These are phyloP conservation scores for Chrysanthemum seticuspe DNA, from an alignment of 129 eudicot genomes.

Conservation along the genomic window DNA sequence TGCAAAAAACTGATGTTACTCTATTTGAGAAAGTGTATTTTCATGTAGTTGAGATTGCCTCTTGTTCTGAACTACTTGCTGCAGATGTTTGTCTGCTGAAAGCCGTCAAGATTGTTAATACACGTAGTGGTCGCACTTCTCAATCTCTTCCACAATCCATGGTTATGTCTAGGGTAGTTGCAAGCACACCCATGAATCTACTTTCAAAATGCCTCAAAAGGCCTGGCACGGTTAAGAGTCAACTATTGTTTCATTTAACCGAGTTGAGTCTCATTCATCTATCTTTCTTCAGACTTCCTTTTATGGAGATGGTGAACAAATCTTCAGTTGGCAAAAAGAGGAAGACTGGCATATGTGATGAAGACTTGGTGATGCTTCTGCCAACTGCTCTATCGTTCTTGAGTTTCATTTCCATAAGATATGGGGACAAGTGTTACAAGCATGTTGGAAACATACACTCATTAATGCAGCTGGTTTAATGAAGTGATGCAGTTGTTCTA, in stretches of 20 bases:
- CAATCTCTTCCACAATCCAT: conserved; percentile 37
- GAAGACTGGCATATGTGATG: conserved; percentile 25
- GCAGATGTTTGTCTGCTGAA: conserved; percentile 73
- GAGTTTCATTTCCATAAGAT: conserved; percentile 33
- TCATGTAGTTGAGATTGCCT: conserved; percentile 44
- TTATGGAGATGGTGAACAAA: conserved; percentile 45
- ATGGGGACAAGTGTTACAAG: conserved; percentile 35
- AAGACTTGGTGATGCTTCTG: conserved; percentile 65
- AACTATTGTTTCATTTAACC: conserved; percentile 44
- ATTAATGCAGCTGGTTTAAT: too few species aligned
- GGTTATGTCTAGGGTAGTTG: conserved; percentile 53
- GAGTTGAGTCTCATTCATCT: conserved; percentile 64
- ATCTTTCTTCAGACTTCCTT: conserved; percentile 54
- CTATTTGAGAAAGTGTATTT: conserved; percentile 62
- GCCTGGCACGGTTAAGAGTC: conserved; percentile 45
- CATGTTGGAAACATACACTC: conserved; percentile 34
- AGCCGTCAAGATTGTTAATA: conserved; percentile 55
- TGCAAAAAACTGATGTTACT: conserved; percentile 42
- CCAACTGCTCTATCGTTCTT: conserved; percentile 65
- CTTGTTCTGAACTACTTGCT: conserved; percentile 44
- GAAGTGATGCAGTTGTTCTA: too few species aligned
- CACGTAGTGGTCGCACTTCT: conserved; percentile 24
- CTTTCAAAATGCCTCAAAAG: conserved; percentile 52
- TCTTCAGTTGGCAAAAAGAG: conserved; percentile 14
- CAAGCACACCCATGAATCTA: conserved; percentile 54